Conservation (phyloP, 139 green algal genomes). For the Asterochloris erici region DNA sequence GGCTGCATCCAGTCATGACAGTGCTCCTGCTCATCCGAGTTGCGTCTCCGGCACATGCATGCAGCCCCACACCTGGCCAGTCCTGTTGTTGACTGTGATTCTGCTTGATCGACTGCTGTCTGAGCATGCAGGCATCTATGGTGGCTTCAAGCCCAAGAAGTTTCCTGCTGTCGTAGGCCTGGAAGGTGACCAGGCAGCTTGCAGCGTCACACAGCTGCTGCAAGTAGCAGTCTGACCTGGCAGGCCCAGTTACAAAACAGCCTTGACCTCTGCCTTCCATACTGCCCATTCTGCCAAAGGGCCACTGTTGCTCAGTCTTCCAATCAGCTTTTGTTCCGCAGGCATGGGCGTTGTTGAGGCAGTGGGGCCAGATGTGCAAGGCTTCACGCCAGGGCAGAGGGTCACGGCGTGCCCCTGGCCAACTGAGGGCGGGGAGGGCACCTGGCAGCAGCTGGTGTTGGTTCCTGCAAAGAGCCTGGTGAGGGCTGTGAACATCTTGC, state of each 20-base stretch:
- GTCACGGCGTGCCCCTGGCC: slow-evolving; percentile 16
- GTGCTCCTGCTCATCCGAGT: too few species aligned
- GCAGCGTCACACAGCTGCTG: background rate
- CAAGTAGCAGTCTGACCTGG: too few species aligned
- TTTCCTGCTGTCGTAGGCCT: slow-evolving; percentile 4
- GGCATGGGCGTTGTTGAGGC: too few species aligned
- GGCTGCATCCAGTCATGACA: too few species aligned
- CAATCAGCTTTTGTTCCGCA: too few species aligned
- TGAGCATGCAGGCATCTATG: background rate
- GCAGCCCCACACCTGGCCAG: too few species aligned
- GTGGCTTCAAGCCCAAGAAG: slow-evolving; percentile 5
- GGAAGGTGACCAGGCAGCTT: slow-evolving; percentile 2
- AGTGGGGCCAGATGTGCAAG: too few species aligned
- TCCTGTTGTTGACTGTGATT: background rate
- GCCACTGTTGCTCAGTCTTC: too few species aligned
- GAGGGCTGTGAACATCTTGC: background rate
- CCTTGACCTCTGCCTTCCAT: too few species aligned
- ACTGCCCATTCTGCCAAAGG: too few species aligned
- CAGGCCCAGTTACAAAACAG: too few species aligned
- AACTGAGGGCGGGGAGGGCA: slow-evolving; percentile 8
- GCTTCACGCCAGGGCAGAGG: slow-evolving; percentile 10
- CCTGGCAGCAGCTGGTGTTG: slow-evolving; percentile 9
- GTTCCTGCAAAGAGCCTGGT: slow-evolving; percentile 9
- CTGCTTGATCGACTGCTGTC: background rate
- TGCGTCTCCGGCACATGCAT: too few species aligned